Evolutionary conservation across 2,329 filamentous ascomycete species (phyloP).

Genomic region (Shiraia sp.): DNA sequence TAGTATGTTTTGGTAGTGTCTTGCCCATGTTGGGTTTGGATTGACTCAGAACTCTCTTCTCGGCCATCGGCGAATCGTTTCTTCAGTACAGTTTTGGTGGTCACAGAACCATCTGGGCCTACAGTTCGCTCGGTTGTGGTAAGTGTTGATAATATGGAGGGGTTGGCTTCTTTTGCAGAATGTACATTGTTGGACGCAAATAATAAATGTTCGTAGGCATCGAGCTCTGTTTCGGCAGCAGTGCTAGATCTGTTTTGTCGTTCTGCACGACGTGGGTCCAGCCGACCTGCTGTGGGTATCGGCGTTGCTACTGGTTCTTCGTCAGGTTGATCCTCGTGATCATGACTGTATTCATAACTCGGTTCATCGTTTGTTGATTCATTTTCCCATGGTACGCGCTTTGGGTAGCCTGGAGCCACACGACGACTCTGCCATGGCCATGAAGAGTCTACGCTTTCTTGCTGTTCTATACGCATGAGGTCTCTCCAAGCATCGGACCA

Average conservation of each 20-base stretch:
- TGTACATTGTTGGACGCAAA: slow-evolving; percentile 2
- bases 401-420: slow-evolving; percentile 9
- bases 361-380: slow-evolving; percentile 30
- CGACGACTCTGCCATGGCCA: neutral
- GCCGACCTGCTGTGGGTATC: neutral
- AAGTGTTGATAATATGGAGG: slow-evolving; percentile 57
- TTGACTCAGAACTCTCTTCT: slow-evolving; percentile 61
- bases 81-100: slow-evolving; percentile 61
- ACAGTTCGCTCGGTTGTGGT: slow-evolving; percentile 61
- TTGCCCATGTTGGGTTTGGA: slow-evolving; percentile 49
- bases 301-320: slow-evolving; percentile 20
- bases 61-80: slow-evolving; percentile 63
- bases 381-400: slow-evolving; percentile 17
- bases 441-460: slow-evolving; percentile 1
- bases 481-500: slow-evolving; percentile 66
- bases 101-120: slow-evolving; percentile 60
- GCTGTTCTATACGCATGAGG: slow-evolving; percentile 50
- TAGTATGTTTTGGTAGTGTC: slow-evolving; percentile 2
- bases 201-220: slow-evolving; percentile 56
- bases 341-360: slow-evolving; percentile 37
- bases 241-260: neutral
- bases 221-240: slow-evolving; percentile 52
- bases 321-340: slow-evolving; percentile 40
- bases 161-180: slow-evolving; percentile 14
- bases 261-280: neutral